Conservation (phyloP, 371 early-diverging fungal species). For the Dentiscutata heterogama region DNA sequence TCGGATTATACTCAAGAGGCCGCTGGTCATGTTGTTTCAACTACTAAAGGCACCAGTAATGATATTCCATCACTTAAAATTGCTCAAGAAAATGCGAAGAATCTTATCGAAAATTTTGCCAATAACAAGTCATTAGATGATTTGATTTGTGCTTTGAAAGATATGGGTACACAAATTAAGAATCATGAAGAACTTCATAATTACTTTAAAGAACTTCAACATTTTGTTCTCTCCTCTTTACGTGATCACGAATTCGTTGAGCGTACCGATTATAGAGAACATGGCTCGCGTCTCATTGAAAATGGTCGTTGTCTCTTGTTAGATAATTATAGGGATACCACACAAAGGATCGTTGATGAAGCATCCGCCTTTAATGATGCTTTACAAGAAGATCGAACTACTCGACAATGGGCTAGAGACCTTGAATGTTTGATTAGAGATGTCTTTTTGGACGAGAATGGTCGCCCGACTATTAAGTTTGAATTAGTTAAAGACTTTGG, state of each 20-base stretch:
- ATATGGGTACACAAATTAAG: conserved; percentile 47
- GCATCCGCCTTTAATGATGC: conserved; percentile 47
- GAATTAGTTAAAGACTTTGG: conserved; percentile 57
- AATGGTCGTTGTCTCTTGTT: conserved; percentile 48
- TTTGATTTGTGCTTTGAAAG: conserved; percentile 49
- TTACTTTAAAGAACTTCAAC: conserved; percentile 47
- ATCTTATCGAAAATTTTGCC: conserved; percentile 58
- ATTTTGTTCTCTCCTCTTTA: conserved; percentile 50
- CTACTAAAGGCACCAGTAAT: background rate
- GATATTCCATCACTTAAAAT: conserved; percentile 31
- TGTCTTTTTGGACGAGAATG: conserved; percentile 58
- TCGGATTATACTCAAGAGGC: conserved; percentile 44
- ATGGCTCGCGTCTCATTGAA: conserved; percentile 49
- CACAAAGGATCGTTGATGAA: conserved; percentile 48
- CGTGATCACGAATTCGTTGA: conserved; percentile 52
- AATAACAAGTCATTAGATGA: conserved; percentile 51
- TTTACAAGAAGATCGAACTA: conserved; percentile 51
- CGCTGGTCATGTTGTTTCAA: conserved; percentile 8
- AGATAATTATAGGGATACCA: conserved; percentile 49
- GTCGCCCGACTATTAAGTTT: conserved; percentile 58
- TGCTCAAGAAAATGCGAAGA: conserved; percentile 53
- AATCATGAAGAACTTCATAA: conserved; percentile 51
- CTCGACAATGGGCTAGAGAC: conserved; percentile 48
- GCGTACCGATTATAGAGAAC: conserved; percentile 45
- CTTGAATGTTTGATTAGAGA: conserved; percentile 50